Evolutionary conservation across 2,329 filamentous ascomycete genomes (phyloP), one percentile per base, ranked within the genome.

Genomic region (Colletotrichum agaves): DNA sequence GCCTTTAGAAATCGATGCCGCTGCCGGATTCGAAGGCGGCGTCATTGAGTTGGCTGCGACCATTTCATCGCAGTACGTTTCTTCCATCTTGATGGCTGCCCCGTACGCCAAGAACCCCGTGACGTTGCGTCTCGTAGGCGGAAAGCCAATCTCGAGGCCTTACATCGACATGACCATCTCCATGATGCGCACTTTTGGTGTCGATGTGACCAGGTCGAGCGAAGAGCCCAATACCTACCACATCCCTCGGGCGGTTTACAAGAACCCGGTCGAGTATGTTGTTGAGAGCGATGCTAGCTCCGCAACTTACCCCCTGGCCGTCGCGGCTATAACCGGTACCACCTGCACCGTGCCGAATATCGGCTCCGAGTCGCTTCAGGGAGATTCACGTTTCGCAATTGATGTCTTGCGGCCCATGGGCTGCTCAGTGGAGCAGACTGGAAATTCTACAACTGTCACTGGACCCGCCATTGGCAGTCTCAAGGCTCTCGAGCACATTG

Each of bases 121-220:
- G 41, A 98, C 93, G 0, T 82, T 99, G 71, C 91, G 90, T 44
- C 86, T 99, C 43, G 91, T 98, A 12, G 96, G 96, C n/a, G 96
- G 94, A 62, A 98, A 97, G 78, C 95, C 96, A 47, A 97, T 99
- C 71, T 98, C 95, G 1, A 94, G 98, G 77, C 90, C 91, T 2
- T 99, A 99, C 78, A 98, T 99, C 74, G 94, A 99, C 77, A 98
- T 99, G 95, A 99, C 96, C 2, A 94, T 97, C 60, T 88, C 94
- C 15, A 99, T 99, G 95, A 99, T 99, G 96, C 87, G 87, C 61
- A 87, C 92, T 2, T 99, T 99, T 75, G 96, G 96, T 56, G 88
- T 99, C 44, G 78, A 89, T 43, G 96, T 98, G 12, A 85, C 89
- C 69, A 89, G 88, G 73, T 97, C 94, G 8, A 79, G 87, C 35